These are phyloP conservation scores for Marasmius sp. DNA, from an alignment of 1,284 basidiomycete species.

Conservation along the genomic window DNA sequence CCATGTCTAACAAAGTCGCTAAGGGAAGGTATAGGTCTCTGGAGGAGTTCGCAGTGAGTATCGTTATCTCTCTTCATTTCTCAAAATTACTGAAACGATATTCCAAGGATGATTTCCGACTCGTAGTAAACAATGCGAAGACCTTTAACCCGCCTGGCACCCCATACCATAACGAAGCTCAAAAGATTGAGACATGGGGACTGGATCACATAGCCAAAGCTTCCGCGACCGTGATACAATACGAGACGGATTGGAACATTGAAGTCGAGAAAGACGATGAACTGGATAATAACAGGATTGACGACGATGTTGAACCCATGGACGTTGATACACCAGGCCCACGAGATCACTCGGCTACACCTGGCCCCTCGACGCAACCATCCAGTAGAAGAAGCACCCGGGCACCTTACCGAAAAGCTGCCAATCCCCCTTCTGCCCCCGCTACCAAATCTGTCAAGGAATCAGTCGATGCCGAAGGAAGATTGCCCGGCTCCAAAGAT, in stretches of 20 bases:
- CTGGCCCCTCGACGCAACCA: conserved; percentile 26
- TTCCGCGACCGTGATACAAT: conserved; percentile 70
- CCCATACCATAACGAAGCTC: conserved; percentile 72
- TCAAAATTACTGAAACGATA: not conserved
- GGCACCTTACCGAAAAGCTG: conserved; percentile 47
- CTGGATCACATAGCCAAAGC: conserved; percentile 72
- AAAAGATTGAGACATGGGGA: conserved; percentile 64
- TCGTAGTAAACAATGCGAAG: conserved; percentile 75
- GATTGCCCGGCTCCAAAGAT: conserved; percentile 72
- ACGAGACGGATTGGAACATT: conserved; percentile 81
- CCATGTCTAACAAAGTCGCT: conserved; percentile 68
- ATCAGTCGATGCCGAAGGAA: conserved; percentile 62
- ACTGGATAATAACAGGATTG: conserved; percentile 34
- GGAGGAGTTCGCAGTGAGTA: conserved; percentile 72
- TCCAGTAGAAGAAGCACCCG: conserved; percentile 37
- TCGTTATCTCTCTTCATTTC: not conserved
- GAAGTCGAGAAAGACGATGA: conserved; percentile 74
- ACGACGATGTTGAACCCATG: conserved; percentile 44
- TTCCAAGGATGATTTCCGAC: conserved; percentile 60
- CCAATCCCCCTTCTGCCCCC: conserved; percentile 15
- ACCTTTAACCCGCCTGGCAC: conserved; percentile 70
- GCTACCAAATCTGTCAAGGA: conserved; percentile 42
- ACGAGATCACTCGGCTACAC: conserved; percentile 39
- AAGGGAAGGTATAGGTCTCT: conserved; percentile 69
- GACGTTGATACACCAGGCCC: conserved; percentile 37